phyloP scores from a whole-genome alignment of 2,329 filamentous ascomycete genomes.

The Fusarium foetens region DNA sequence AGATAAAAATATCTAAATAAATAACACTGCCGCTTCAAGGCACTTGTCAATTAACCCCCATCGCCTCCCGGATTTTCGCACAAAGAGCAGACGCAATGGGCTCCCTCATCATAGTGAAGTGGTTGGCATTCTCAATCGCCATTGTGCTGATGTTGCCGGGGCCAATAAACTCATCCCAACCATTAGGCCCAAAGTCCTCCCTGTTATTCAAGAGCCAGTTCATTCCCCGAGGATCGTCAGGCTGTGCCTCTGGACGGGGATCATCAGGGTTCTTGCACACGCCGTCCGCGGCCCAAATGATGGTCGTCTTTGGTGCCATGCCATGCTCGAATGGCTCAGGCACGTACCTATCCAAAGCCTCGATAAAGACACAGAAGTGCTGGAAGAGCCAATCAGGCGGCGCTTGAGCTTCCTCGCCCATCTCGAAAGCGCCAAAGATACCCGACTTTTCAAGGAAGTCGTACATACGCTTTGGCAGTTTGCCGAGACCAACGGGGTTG shows the following conservation, averaged over 20 bases:
- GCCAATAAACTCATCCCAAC: not conserved
- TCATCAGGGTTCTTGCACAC: conserved; percentile 1
- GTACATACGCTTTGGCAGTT: not conserved
- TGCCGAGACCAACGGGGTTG: not conserved
- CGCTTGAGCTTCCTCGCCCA: not conserved
- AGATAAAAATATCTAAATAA: not conserved
- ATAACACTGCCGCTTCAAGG: not conserved
- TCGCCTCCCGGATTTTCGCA: not conserved
- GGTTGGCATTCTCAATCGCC: not conserved
- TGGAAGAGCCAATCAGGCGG: not conserved
- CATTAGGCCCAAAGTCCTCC: not conserved
- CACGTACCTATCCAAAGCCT: not conserved
- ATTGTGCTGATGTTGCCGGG: not conserved
- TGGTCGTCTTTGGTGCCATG: not conserved
- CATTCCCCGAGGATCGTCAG: not conserved
- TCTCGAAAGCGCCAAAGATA: not conserved
- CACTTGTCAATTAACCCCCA: not conserved
- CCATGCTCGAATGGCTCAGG: not conserved
- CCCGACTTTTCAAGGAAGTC: not conserved
- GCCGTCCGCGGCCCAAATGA: conserved; percentile 1
- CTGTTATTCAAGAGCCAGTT: conserved; percentile 1
- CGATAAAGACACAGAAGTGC: not conserved
- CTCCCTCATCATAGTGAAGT: conserved; percentile 1
- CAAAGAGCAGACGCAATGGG: not conserved
- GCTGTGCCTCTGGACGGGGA: not conserved